Evolutionary conservation across 495 filamentous ascomycete genomes (phyloP), one percentile per base, ranked within the genome.

Genomic region (Pyrenula aspistea): DNA sequence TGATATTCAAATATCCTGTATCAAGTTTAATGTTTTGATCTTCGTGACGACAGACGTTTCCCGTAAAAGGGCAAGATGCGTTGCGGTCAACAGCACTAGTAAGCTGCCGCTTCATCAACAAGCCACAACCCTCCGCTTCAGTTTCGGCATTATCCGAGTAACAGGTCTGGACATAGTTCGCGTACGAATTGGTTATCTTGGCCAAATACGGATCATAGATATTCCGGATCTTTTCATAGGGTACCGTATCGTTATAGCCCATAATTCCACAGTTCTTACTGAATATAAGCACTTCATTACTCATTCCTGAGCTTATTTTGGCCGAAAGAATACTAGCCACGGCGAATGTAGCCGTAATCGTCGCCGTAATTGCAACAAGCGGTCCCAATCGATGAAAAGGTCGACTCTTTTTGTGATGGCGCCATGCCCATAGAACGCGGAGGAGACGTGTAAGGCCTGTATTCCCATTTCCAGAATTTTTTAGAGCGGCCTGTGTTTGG

Each of bases 401-500:
- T 23, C 24, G 22, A 25, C 19, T 4, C 23, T 58, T 24, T 1
- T 15, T 42, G 31, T 42, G 31, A 42, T 42, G 31, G 31, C 31
- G 31, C 31, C 31, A 42, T 42, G 31, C 31, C 31, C 31, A 42
- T 15, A 42, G 1, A 4, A 31, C 23, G 31, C 31, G 31, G 31
- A 42, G 31, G 23, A 53, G 11, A 22, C 25, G 55, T 19, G 54
- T 19, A 8, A 61, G 15, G 11, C 50, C 53, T 0, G 49, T 48
- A 25, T 56, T 36, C 19, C 55, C 24, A 22, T 55, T 54, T 22
- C 55, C 12, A 22, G 53, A 51, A 22, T 61, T 60, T 2, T 55
- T 15, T 23, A 60, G 47, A 23, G 60, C 31, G 10, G 49, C 55
- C 23, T 64, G 62, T 12, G 24, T 55, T 50, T 62, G 61, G 10